Evolutionary conservation across 345 rosid genomes (phyloP), one percentile per base, ranked within the genome.

Genomic region (Noccaea bulbosa): DNA sequence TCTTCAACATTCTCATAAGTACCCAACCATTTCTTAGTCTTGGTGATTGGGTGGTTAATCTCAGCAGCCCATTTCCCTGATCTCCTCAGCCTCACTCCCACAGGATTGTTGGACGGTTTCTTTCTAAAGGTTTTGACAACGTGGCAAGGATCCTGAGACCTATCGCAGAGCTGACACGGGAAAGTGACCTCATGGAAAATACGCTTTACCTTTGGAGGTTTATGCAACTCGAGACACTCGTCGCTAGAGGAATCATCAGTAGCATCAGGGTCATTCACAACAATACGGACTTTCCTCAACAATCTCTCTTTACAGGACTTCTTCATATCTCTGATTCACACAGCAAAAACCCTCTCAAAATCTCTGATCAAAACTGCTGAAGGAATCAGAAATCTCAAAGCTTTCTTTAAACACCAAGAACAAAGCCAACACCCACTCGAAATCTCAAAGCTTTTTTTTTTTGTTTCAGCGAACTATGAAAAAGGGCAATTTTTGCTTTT

Each of bases 51-150:
- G 67, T 91, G 82, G 4, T 81, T 62, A 49, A 91, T 88, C 77
- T 89, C 97, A 38, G 99, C 98, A n/a, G 93, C 90, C 93, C 90
- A 91, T 66, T 81, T 94, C 0, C 99, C 99, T 89, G 98, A 94
- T 63, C 83, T 85, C 49, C 99, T 77, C 60, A 74, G 93, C 72
- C 99, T 78, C 50, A 91, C 89, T 33, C 99, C 99, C n/a, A 72
- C 76, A 47, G 71, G 79, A n/a, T 55, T 55, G 14, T 68, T 74
- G 6, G 2, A 12, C 4, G 40, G 16, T 63, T 17, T 63, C 58
- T 50, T 71, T 1, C 8, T 30, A 34, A 73, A 79, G 73, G 46
- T 56, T 74, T 77, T 84, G 48, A 82, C 80, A 45, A 66, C 73
- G 81, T 80, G 81, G 34, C 88, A 75, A 14, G 88, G 83, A 57